phyloP scores from a whole-genome alignment of 2,329 filamentous ascomycete species.

The Balansia obtecta region DNA sequence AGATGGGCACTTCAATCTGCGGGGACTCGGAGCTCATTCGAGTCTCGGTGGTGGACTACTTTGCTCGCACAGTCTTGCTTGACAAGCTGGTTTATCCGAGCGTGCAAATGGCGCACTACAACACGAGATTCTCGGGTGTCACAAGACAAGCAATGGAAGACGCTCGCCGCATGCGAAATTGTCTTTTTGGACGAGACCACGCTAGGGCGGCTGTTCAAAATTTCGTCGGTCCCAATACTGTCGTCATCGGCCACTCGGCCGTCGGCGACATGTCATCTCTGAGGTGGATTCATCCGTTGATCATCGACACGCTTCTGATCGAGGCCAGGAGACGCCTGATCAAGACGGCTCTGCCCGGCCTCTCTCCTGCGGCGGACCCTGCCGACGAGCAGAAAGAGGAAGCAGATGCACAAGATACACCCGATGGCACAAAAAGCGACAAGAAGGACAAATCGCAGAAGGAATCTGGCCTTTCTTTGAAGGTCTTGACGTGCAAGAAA shows the following conservation, averaged over 20 bases:
- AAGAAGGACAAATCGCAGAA: not conserved
- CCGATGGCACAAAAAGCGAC: not conserved
- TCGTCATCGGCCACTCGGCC: constrained; percentile 35
- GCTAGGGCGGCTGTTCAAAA: constrained; percentile 30
- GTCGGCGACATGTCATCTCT: constrained; percentile 29
- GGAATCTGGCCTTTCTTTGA: constrained; percentile 23
- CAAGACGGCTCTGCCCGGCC: not conserved
- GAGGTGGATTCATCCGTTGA: constrained; percentile 32
- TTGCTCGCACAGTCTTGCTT: constrained; percentile 33
- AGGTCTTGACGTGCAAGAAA: constrained; percentile 23
- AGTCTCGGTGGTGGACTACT: constrained; percentile 37
- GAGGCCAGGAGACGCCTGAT: constrained; percentile 13
- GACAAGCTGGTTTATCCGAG: constrained; percentile 37
- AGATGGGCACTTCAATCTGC: constrained; percentile 35
- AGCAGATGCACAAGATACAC: not conserved
- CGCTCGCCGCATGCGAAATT: constrained; percentile 18
- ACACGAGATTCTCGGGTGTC: constrained; percentile 39
- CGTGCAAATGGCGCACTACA: constrained; percentile 32
- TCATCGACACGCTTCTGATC: constrained; percentile 33
- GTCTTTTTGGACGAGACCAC: constrained; percentile 27
- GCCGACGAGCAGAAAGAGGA: constrained; percentile 6
- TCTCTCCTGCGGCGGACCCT: not conserved
- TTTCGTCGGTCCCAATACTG: constrained; percentile 31
- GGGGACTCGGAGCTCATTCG: constrained; percentile 40
- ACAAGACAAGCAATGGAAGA: constrained; percentile 24